These are phyloP conservation scores for Saitozyma podzolica DNA, from an alignment of 768 basidiomycete species.

Conservation along the genomic window DNA sequence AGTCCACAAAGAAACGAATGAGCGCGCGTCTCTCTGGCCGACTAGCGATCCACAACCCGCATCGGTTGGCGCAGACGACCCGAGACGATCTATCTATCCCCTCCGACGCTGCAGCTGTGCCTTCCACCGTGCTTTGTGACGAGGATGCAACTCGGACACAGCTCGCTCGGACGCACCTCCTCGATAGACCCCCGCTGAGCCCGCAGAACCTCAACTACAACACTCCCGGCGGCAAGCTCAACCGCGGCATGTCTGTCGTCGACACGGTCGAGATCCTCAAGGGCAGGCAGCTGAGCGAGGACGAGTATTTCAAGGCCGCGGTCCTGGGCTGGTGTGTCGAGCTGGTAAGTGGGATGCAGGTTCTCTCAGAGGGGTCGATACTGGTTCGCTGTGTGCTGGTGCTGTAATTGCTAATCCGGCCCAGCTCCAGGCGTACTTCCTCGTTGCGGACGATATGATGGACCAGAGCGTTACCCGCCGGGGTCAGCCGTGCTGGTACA, in stretches of 20 bases:
- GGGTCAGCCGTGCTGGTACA: constrained; percentile 94
- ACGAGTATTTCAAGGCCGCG: constrained; percentile 85
- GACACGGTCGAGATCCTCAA: constrained; percentile 88
- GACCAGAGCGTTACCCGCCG: constrained; percentile 89
- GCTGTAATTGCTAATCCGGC: background rate
- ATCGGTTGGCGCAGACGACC: too few species aligned
- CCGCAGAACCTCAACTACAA: constrained; percentile 70
- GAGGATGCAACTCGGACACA: background rate
- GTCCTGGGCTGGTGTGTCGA: constrained; percentile 95
- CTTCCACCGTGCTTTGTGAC: background rate
- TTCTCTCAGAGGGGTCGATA: too few species aligned
- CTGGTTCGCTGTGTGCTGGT: too few species aligned
- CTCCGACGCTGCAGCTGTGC: too few species aligned
- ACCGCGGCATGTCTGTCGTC: constrained; percentile 92
- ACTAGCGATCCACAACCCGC: too few species aligned
- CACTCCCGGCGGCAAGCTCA: constrained; percentile 87
- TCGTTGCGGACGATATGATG: constrained; percentile 91
- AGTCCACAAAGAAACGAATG: too few species aligned
- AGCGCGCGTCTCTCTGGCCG: too few species aligned
- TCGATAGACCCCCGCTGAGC: constrained; percentile 1
- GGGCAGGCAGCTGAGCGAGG: constrained; percentile 67
- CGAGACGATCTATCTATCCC: too few species aligned
- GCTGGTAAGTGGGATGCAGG: constrained; percentile 62
- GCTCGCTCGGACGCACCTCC: too few species aligned
- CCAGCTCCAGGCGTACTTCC: constrained; percentile 95